Evolutionary conservation across 2,329 filamentous ascomycete species (phyloP).

Genomic region (Penicillium hesseltinei): DNA sequence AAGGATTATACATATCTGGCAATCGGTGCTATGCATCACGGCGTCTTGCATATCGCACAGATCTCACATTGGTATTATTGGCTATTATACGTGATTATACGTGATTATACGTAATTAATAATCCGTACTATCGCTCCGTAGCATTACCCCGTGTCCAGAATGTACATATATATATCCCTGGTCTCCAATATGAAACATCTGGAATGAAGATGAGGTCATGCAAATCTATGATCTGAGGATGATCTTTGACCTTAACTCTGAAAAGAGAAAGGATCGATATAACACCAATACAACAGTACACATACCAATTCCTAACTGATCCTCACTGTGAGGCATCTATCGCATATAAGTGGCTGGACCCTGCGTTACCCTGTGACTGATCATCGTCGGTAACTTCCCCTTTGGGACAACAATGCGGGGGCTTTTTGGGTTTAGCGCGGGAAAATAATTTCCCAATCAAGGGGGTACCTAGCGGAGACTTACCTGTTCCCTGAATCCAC

Average conservation of each 20-base stretch:
- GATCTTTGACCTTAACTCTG: constrained; percentile 2
- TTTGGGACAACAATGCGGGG: constrained; percentile 15
- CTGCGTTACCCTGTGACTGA: constrained; percentile 17
- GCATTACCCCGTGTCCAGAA: not conserved
- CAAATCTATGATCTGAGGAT: not conserved
- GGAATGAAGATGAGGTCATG: constrained; percentile 9
- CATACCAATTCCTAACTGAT: not conserved
- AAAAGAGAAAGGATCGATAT: constrained; percentile 9
- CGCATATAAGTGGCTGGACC: constrained; percentile 15
- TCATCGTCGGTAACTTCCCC: constrained; percentile 12
- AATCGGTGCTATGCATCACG: not conserved
- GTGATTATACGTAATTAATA: not conserved
- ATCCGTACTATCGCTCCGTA: not conserved
- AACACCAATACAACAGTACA: not conserved
- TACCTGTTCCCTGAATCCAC: not conserved
- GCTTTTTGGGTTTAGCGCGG: constrained; percentile 14
- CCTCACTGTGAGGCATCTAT: not conserved
- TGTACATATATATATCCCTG: not conserved
- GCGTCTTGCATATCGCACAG: not conserved
- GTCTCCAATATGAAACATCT: not conserved
- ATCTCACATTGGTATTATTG: not conserved
- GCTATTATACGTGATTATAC: not conserved
- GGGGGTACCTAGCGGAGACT: constrained; percentile 4
- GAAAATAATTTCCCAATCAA: constrained; percentile 6
- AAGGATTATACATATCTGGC: not conserved